Conservation (phyloP, 345 rosid genomes). For the Linum tenue region DNA sequence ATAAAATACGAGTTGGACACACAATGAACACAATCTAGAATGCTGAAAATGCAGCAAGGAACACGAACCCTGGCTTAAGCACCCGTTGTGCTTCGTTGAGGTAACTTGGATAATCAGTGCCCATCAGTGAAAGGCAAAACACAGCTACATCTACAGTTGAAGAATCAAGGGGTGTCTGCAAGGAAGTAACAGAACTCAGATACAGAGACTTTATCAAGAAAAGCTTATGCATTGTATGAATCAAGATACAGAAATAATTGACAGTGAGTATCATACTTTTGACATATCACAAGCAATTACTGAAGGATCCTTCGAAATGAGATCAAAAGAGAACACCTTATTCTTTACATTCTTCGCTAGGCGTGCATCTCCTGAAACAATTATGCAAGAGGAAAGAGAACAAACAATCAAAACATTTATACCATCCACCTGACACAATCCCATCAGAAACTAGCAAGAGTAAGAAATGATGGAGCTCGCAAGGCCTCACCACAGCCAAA, state of each 20-base stretch:
- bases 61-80: conserved; percentile 83
- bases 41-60: conserved; percentile 3
- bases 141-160: conserved; percentile 75
- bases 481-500: conserved; percentile 86
- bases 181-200: conserved; percentile 8
- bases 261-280: conserved; percentile 34
- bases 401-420: neutral
- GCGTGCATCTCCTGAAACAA: conserved; percentile 65
- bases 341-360: conserved; percentile 78
- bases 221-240: neutral
- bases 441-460: conserved; percentile 8
- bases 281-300: conserved; percentile 92
- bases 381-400: conserved; percentile 9
- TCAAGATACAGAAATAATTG: neutral
- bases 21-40: neutral
- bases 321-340: conserved; percentile 89
- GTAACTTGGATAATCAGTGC: conserved; percentile 68
- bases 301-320: conserved; percentile 66
- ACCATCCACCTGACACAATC: neutral
- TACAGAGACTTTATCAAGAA: neutral
- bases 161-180: conserved; percentile 61
- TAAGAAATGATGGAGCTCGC: conserved; percentile 1
- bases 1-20: neutral
- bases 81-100: conserved; percentile 77
- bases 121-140: conserved; percentile 95